Base-by-base conservation (phyloP, 2,329 filamentous ascomycete species). In the Lizonia empirigonia region DNA sequence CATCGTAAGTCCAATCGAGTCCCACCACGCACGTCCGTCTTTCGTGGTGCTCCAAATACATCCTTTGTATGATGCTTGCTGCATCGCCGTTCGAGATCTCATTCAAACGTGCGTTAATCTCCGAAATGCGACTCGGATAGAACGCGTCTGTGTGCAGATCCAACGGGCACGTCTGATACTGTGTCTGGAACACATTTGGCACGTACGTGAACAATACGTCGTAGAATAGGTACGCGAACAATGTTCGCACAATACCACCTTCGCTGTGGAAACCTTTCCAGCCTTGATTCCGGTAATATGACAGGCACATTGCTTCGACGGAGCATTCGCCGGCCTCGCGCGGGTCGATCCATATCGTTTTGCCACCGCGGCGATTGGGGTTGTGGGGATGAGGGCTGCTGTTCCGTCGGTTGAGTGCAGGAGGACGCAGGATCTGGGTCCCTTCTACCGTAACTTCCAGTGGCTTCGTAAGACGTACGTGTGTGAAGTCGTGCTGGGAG, bases 211-310 rank as follows among this genome's bases (percentile, higher is more conserved):
- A 97, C 6, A 99, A 78, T 19, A 97, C 84, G 72, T 99, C 93
- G 77, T 87, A 94, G 77, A 97, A 96, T 15, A 99, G 83, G 67
- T 94, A 93, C n/a, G 72, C 78, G 62, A 81, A 81, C 6, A 99
- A 78, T 0, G 94, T 99, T n/a, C 91, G 86, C 6, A 97, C 77
- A 62, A 97, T 92, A 2, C 92, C 90, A 26, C 91, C 91, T 78
- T 99, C 94, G 15, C 88, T 85, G 73, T 99, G 94, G 67, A 93
- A 97, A 9, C 94, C 94, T 71, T 96, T 96, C 87, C 91, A 97
- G 2, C 92, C 93, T 44, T 88, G 80, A 8, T 82, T 79, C 24
- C 90, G 86, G 73, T 97, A 97, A 77, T 88, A 84, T 35, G 86
- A 91, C 29, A 99, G 80, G 69, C 92, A 97, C 91, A 99, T 96